Evolutionary conservation across 1,284 basidiomycete genomes (phyloP).

Genomic region (Papiliotrema nemorosa): DNA sequence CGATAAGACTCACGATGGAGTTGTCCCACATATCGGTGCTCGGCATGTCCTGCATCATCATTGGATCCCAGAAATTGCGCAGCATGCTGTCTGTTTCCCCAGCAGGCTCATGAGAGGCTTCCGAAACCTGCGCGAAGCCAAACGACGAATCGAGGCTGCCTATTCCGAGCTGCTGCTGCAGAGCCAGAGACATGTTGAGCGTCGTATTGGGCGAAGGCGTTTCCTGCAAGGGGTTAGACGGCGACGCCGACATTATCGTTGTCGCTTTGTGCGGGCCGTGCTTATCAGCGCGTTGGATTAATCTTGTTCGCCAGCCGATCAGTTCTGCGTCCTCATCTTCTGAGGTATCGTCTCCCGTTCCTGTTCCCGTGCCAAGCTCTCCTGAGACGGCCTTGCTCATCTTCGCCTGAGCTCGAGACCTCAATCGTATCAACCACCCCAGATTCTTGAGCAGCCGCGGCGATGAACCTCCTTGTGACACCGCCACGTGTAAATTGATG

Average conservation of each 20-base stretch:
- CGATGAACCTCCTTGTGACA: too few relatives aligned
- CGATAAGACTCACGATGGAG: too few relatives aligned
- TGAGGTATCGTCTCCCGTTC: neutral
- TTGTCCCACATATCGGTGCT: too few relatives aligned
- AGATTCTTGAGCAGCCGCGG: too few relatives aligned
- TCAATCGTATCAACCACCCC: too few relatives aligned
- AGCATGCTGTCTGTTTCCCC: slow-evolving; percentile 10
- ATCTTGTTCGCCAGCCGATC: slow-evolving; percentile 30
- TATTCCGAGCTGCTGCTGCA: neutral
- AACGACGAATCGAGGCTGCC: neutral
- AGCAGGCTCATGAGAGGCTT: neutral
- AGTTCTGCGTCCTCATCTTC: slow-evolving; percentile 20
- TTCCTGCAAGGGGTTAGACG: neutral
- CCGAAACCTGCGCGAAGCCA: neutral
- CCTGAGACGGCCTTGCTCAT: slow-evolving; percentile 9
- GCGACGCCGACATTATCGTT: neutral
- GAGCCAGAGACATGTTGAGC: neutral
- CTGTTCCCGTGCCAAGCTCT: neutral
- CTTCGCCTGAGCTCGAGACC: slow-evolving; percentile 25
- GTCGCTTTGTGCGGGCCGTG: slow-evolving; percentile 6
- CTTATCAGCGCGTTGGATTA: slow-evolving; percentile 21
- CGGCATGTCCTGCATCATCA: too few relatives aligned
- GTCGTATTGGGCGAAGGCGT: neutral
- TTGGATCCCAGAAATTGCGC: slow-evolving; percentile 1
- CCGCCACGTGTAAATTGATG: too few relatives aligned